Percentiles rank a stretch among this genome's conserved stretches.
These are phyloP conservation scores for Cinnamomum micranthum DNA, from an alignment of 164 flowering plant species.

Conservation along the genomic window DNA sequence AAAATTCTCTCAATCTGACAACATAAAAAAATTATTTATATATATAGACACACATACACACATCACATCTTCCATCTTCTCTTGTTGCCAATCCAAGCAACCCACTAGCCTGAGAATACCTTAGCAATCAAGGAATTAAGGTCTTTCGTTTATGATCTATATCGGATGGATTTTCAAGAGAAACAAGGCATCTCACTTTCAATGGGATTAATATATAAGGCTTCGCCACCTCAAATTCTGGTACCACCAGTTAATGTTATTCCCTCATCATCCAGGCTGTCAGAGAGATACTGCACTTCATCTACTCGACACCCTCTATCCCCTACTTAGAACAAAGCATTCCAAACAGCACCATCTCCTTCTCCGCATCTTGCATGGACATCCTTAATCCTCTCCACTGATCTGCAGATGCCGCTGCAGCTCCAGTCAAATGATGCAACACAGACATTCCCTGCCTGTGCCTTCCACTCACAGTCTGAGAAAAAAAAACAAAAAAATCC, in stretches of 20 bases:
- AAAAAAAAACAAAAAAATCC: not conserved
- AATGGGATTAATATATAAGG: not conserved
- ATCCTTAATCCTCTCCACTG: conserved; percentile 67
- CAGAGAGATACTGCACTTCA: not conserved
- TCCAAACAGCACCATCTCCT: conserved; percentile 78
- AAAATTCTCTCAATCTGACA: not conserved
- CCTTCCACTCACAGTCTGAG: conserved; percentile 88
- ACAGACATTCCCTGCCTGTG: conserved; percentile 77
- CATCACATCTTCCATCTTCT: not conserved
- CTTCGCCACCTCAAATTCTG: too few species aligned
- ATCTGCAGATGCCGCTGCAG: conserved; percentile 91
- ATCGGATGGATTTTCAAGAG: not conserved
- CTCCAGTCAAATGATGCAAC: conserved; percentile 88
- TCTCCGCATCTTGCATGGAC: conserved; percentile 78
- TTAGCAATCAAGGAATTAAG: not conserved
- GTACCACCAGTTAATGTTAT: too few species aligned
- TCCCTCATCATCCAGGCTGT: not conserved
- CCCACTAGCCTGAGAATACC: not conserved
- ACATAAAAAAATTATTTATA: not conserved
- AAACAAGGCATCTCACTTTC: not conserved
- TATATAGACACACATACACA: not conserved
- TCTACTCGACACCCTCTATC: not conserved
- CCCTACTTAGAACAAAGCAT: conserved; percentile 32
- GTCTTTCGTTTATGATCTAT: not conserved
- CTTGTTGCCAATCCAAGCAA: not conserved